phyloP scores from a whole-genome alignment of 2,329 filamentous ascomycete species.

The Colletotrichum horii region DNA sequence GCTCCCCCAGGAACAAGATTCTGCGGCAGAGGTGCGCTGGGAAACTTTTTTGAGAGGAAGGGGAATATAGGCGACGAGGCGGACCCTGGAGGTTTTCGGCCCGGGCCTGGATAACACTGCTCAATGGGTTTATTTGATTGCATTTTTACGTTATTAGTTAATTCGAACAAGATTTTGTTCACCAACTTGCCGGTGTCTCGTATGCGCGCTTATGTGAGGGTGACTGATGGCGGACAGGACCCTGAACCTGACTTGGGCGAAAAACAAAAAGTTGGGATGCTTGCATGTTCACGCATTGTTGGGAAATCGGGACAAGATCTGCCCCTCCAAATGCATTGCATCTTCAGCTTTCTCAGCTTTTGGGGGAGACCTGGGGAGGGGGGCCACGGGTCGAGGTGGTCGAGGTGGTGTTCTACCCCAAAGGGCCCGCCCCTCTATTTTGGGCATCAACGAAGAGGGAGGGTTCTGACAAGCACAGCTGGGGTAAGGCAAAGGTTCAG shows the following conservation, averaged over 20 bases:
- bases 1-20: neutral
- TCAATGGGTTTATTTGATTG: constrained; percentile 38
- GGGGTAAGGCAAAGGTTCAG: neutral
- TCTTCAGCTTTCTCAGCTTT: neutral
- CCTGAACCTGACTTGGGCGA: neutral
- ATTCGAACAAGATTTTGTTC: constrained; percentile 37
- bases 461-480: neutral
- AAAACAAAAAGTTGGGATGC: neutral
- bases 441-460: neutral
- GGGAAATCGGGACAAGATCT: neutral
- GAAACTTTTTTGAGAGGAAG: constrained; percentile 26
- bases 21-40: constrained; percentile 27
- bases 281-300: neutral
- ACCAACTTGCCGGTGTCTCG: neutral
- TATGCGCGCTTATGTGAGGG: neutral
- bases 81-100: constrained; percentile 32
- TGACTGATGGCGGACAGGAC: neutral
- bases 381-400: neutral
- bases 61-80: constrained; percentile 13
- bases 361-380: neutral
- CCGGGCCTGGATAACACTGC: constrained; percentile 38
- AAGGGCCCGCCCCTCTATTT: neutral
- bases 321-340: neutral
- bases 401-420: neutral
- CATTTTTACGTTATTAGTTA: constrained; percentile 45